Conservation (phyloP, 2,329 filamentous ascomycete genomes). For the Parastagonospora avenae region DNA sequence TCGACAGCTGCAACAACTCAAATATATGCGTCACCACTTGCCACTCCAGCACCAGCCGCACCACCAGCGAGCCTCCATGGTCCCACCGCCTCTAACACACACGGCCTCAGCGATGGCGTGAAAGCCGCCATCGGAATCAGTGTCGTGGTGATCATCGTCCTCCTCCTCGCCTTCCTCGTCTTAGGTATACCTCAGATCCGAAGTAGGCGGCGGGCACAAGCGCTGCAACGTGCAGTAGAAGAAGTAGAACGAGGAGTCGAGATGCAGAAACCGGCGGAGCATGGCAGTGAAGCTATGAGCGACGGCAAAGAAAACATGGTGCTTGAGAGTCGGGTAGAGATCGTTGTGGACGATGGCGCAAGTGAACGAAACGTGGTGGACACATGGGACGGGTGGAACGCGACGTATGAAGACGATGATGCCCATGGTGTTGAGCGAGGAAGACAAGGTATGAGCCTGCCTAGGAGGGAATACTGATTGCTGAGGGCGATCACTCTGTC, state of each 20-base stretch:
- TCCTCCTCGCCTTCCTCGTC: slow-evolving; percentile 13
- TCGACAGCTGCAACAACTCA: neutral
- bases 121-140: slow-evolving; percentile 13
- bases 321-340: slow-evolving; percentile 30
- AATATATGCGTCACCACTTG: neutral
- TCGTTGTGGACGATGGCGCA: slow-evolving; percentile 24
- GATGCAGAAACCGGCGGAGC: neutral
- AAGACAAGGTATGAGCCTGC: slow-evolving; percentile 22
- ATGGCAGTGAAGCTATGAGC: neutral
- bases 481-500: too few species aligned
- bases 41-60: neutral
- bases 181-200: slow-evolving; percentile 19
- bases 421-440: slow-evolving; percentile 5
- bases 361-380: slow-evolving; percentile 11
- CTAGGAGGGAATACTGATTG: slow-evolving; percentile 17
- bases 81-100: neutral
- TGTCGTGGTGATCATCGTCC: slow-evolving; percentile 4
- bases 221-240: slow-evolving; percentile 20
- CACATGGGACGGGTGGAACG: slow-evolving; percentile 11
- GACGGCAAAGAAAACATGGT: slow-evolving; percentile 30
- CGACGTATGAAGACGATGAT: slow-evolving; percentile 9
- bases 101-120: slow-evolving; percentile 5
- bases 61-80: neutral
- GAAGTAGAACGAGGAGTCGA: slow-evolving; percentile 24
- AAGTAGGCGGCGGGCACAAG: slow-evolving; percentile 18